phyloP scores from a whole-genome alignment of 768 basidiomycete genomes.

The Podaxis carcinomalis region DNA sequence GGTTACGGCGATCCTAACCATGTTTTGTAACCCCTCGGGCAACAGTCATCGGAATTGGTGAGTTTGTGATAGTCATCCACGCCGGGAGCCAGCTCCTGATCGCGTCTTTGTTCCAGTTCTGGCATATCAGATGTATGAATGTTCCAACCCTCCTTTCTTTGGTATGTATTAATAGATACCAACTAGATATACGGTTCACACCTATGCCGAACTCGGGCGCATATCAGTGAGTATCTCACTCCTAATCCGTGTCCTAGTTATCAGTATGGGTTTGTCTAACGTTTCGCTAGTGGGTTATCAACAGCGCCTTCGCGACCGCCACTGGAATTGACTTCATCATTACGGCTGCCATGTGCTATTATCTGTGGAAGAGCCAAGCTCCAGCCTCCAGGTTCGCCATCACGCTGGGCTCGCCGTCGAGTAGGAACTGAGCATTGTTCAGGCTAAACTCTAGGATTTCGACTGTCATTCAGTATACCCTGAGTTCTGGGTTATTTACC shows the following conservation, averaged over 20 bases:
- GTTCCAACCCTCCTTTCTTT: neutral
- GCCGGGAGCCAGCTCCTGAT: neutral
- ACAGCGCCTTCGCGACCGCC: constrained; percentile 35
- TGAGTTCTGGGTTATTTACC: constrained; percentile 35
- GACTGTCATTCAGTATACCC: constrained; percentile 30
- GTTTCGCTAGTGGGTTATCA: constrained; percentile 35
- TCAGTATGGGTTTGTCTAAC: neutral
- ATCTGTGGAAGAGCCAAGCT: constrained; percentile 29
- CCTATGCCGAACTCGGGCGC: constrained; percentile 24
- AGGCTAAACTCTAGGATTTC: constrained; percentile 32
- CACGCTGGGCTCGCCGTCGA: neutral
- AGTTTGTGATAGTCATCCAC: constrained; percentile 6
- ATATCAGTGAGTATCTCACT: constrained; percentile 26
- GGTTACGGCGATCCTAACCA: neutral
- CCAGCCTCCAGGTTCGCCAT: constrained; percentile 18
- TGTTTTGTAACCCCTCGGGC: neutral
- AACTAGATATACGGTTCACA: constrained; percentile 27
- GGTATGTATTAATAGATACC: neutral
- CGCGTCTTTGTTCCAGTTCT: constrained; percentile 21
- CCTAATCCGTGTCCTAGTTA: neutral
- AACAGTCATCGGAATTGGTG: constrained; percentile 31
- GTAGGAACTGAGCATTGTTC: neutral
- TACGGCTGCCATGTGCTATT: constrained; percentile 30
- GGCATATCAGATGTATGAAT: constrained; percentile 31
- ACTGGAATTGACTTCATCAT: constrained; percentile 43